Conservation (phyloP, 2,329 filamentous ascomycete genomes). For the Pseudogymnoascus sp. region DNA sequence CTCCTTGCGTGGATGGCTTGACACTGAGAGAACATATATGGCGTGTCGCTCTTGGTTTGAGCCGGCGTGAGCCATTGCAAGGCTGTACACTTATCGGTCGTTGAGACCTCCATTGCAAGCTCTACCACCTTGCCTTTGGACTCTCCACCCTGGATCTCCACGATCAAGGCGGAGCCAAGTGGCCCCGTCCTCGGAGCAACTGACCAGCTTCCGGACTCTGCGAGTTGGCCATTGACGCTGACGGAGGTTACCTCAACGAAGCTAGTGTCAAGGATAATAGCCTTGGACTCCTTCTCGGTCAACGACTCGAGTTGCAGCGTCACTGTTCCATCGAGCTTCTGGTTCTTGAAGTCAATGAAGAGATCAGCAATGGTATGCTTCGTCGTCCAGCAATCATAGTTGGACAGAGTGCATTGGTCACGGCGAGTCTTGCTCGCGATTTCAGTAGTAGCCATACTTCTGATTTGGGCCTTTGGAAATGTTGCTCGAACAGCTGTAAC, state of each 20-base stretch:
- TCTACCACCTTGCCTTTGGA: constrained; percentile 44
- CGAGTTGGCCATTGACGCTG: constrained; percentile 50
- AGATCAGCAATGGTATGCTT: constrained; percentile 76
- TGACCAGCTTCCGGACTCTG: neutral
- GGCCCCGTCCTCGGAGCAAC: constrained; percentile 55
- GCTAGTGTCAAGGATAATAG: constrained; percentile 84
- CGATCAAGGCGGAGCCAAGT: constrained; percentile 62
- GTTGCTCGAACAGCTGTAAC: neutral
- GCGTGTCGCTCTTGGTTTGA: constrained; percentile 92
- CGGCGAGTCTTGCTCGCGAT: constrained; percentile 30
- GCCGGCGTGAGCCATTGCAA: constrained; percentile 91
- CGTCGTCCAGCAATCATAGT: constrained; percentile 82
- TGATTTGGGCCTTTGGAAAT: constrained; percentile 1
- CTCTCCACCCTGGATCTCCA: constrained; percentile 49
- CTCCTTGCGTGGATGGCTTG: constrained; percentile 93
- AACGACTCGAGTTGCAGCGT: constrained; percentile 67
- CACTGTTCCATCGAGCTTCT: constrained; percentile 69
- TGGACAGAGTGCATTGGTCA: constrained; percentile 85
- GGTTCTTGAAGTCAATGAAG: constrained; percentile 73
- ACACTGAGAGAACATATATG: constrained; percentile 97
- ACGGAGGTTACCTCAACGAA: constrained; percentile 66
- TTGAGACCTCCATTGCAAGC: constrained; percentile 62
- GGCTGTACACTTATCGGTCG: constrained; percentile 81
- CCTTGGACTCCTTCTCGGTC: constrained; percentile 61
- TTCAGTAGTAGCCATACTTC: neutral